Base-by-base conservation (phyloP, 2,329 filamentous ascomycete species). In the Colletotrichum costaricense region DNA sequence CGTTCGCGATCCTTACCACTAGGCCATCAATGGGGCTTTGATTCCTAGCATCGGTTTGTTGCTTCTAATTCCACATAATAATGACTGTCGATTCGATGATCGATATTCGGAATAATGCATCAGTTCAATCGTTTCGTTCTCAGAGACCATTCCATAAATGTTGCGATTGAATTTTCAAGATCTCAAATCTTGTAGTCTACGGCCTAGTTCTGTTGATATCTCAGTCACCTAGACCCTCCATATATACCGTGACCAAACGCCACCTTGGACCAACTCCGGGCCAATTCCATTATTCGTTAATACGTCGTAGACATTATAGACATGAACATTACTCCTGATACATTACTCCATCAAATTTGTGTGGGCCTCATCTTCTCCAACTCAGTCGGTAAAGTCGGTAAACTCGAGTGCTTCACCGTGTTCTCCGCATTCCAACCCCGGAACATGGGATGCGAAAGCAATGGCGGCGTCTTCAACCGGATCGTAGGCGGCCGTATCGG, bases 381-480 rank as follows among this genome's bases (percentile, higher is more conserved):
- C 71, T 73, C 71, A 5, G 67, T 73, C 33, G 71, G 71, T 35
- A 73, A 30, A 5, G 67, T 73, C 55, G 71, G 71, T 22, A 73
- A 38, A 5, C 67, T 73, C 4, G 67, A 54, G 5, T 73, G 71
- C 49, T 64, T 73, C 60, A 16, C 49, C 0, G 68, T 22, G 28
- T 4, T 26, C 3, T 73, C 71, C 1, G 42, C 56, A 6, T 54
- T 70, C 71, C 71, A 73, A 3, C 71, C 71, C 12, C 71, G 62
- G n/a, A 73, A 73, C 67, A 73, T 73, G 2, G 71, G 71, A 22
- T 73, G 71, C 55, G 71, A 73, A n/a, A 73, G 60, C 46, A 73
- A 49, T 1, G 71, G 71, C 49, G 71, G 71, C 49, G 71, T 73
- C 24, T 73, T 73, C 2, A 73, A 14, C 12, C 71, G 59, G 14